Base-by-base conservation (phyloP, 139 green algal genomes). In the Helicosporidium sp. region DNA sequence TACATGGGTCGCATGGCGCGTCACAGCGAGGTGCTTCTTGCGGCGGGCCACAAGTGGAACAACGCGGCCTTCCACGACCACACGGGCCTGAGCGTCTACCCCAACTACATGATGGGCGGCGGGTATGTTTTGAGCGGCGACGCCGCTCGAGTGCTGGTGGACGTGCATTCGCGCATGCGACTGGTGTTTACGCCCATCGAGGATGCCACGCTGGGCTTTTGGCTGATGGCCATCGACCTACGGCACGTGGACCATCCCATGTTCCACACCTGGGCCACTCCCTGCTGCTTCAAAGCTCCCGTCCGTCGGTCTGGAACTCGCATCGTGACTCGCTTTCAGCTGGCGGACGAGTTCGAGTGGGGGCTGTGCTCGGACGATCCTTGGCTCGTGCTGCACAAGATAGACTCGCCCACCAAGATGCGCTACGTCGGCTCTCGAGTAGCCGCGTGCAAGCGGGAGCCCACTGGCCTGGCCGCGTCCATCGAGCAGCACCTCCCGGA, bases 171-270 rank as follows among this genome's bases (percentile, higher is more conserved):
- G 8, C 52, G 43, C 27, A 62, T 69, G 59, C 43, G 36, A 31
- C 60, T 66, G 22, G 66, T 67, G 49, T 74, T 74, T 53, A 67
- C 59, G 22, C 65, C 65, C 36, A 74, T 74, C 25, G 65, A 74
- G 56, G 65, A 74, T 23, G 65, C 65, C 2, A 70, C 57, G 12
- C 37, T 74, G 19, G 65, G 60, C 35, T 68, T 69, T 41, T 74
- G 65, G 65, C 56, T 74, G 15, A 67, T 67, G 60, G 29, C 47
- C 41, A 70, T 74, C 56, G 65, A 74, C 46, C 42, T 74, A 45
- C 60, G 65, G 4, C 57, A 67, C 37, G 42, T 74, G 7, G 49
- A 67, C 60, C 65, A 74, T 60, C 44, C 28, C 6, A 33, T 34
- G 16, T 65, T 60, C 43, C 48, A 58, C 55, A 70, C 56, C 13